Conservation (phyloP, 306 rosid species). For the Lithocarpus polystachyus region DNA sequence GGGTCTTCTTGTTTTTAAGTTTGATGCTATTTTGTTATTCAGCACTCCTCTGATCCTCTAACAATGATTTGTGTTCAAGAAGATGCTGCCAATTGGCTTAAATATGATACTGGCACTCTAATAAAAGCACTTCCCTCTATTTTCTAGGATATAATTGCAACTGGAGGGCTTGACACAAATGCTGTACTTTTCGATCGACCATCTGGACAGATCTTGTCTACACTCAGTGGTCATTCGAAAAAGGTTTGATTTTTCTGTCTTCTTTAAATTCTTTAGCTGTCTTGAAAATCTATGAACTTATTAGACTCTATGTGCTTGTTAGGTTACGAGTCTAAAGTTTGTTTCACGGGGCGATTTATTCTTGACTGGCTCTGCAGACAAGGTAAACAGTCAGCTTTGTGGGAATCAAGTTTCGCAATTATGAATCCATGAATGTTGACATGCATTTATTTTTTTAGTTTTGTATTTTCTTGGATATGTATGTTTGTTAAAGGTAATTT, state of each 20-base stretch:
- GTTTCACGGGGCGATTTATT: slow-evolving; percentile 66
- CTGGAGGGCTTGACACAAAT: slow-evolving; percentile 93
- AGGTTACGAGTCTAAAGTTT: slow-evolving; percentile 91
- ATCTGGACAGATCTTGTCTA: slow-evolving; percentile 87
- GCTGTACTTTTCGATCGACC: slow-evolving; percentile 89
- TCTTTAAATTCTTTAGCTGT: not conserved
- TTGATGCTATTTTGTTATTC: not conserved
- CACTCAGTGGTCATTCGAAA: slow-evolving; percentile 90
- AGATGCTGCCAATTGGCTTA: slow-evolving; percentile 1
- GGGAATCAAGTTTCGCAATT: not conserved
- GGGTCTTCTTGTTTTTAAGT: not conserved
- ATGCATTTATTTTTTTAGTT: not conserved
- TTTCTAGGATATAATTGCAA: slow-evolving; percentile 80
- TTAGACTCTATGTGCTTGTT: slow-evolving; percentile 16
- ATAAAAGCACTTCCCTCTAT: slow-evolving; percentile 7
- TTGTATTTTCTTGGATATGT: not conserved
- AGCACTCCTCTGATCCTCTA: not conserved
- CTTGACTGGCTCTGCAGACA: slow-evolving; percentile 86
- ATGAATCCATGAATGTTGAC: not conserved
- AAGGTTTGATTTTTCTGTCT: slow-evolving; percentile 55
- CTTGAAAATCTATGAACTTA: slow-evolving; percentile 23
- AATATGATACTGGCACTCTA: not conserved
- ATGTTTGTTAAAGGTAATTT: not conserved
- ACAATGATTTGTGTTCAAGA: not conserved
- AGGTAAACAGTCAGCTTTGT: slow-evolving; percentile 44